Evolutionary conservation across 2,329 filamentous ascomycete species (phyloP).

Genomic region (Monilinia fructicola): DNA sequence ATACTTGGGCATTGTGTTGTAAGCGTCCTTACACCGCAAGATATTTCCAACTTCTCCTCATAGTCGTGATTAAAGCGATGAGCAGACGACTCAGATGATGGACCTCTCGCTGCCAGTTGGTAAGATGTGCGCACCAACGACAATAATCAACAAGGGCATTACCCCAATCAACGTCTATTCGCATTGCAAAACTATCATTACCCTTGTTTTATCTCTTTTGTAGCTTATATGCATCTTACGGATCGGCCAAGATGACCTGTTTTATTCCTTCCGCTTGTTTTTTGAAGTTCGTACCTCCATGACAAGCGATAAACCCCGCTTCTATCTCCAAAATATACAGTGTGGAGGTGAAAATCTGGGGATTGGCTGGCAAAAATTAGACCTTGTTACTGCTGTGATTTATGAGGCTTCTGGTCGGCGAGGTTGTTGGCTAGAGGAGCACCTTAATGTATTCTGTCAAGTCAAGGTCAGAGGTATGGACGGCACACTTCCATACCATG

Average conservation of each 20-base stretch:
- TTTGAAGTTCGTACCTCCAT: neutral
- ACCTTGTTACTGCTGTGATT: neutral
- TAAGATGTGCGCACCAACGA: neutral
- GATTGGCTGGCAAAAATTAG: neutral
- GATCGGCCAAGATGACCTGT: neutral
- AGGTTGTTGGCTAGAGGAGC: neutral
- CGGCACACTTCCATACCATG: neutral
- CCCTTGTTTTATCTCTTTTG: neutral
- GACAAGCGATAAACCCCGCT: neutral
- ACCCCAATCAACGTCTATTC: neutral
- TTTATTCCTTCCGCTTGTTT: neutral
- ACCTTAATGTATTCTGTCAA: neutral
- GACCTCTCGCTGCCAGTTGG: neutral
- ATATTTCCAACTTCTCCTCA: neutral
- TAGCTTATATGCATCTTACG: neutral
- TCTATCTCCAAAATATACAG: neutral
- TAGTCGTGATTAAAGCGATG: neutral
- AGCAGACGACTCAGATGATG: neutral
- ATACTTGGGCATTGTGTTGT: neutral
- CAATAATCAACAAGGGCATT: neutral
- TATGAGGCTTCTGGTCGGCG: neutral
- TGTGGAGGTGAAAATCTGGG: neutral
- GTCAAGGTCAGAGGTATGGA: neutral
- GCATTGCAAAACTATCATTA: neutral
- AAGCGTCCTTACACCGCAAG: neutral